Conservation (phyloP, 495 filamentous ascomycete species). For the Aspergillus leporis region DNA sequence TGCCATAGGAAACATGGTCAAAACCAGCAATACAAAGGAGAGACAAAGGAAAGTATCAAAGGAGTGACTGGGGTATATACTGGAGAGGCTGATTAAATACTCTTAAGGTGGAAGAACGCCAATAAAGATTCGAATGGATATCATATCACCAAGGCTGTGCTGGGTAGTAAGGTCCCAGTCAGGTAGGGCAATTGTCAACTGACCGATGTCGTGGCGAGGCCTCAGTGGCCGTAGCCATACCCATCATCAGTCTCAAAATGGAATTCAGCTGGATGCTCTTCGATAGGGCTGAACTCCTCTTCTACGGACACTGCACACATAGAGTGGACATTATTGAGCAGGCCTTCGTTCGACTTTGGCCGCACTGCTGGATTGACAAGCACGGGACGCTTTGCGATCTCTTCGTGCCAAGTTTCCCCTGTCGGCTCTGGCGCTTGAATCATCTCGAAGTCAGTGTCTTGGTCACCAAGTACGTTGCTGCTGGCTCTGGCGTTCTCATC, state of each 20-base stretch:
- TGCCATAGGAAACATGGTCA: conserved; percentile 8
- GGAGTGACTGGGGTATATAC: conserved; percentile 32
- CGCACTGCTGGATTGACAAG: conserved; percentile 45
- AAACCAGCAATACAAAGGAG: conserved; percentile 12
- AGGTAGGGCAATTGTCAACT: neutral
- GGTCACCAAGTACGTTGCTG: conserved; percentile 42
- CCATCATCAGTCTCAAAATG: conserved; percentile 67
- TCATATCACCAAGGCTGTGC: conserved; percentile 6
- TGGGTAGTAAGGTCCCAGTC: neutral
- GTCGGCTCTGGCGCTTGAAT: conserved; percentile 19
- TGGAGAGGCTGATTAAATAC: conserved; percentile 15
- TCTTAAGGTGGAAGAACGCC: conserved; percentile 4
- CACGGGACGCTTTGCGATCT: conserved; percentile 55
- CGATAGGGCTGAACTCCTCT: conserved; percentile 41
- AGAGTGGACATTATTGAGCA: conserved; percentile 60
- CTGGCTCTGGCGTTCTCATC: conserved; percentile 33
- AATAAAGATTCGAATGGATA: conserved; percentile 7
- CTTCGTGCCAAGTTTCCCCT: conserved; percentile 51
- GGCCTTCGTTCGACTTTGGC: conserved; percentile 66
- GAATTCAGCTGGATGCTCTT: conserved; percentile 42
- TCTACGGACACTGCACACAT: conserved; percentile 46
- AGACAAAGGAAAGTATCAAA: conserved; percentile 35
- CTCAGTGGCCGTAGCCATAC: conserved; percentile 46
- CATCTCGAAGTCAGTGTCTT: conserved; percentile 28
- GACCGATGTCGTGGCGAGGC: neutral